Conservation (phyloP, 2,329 filamentous ascomycete species). For the Graphiopsis chlorocephala region DNA sequence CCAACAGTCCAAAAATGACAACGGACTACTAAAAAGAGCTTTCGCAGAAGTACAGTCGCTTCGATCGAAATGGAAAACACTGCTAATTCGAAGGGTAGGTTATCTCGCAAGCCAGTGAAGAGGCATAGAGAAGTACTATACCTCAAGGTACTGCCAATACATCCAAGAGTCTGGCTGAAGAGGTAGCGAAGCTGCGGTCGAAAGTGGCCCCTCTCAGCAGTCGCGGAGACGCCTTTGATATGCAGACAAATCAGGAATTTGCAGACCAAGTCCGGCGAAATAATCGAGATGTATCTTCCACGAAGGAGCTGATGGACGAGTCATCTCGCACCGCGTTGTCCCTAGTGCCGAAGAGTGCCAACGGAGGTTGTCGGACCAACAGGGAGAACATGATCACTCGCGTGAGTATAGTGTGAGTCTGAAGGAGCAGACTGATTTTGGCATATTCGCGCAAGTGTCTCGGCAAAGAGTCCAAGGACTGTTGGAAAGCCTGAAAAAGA, state of each 20-base stretch:
- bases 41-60: not conserved
- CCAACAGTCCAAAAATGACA: not conserved
- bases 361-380: not conserved
- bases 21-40: not conserved
- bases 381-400: not conserved
- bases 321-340: not conserved
- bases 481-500: not conserved
- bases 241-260: not conserved
- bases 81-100: not conserved
- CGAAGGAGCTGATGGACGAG: not conserved
- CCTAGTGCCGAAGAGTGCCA: not conserved
- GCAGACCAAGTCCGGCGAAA: not conserved
- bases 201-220: no score
- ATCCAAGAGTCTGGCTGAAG: not conserved
- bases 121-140: not conserved
- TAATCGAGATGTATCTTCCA: not conserved
- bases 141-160: not conserved
- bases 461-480: not conserved
- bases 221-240: no score
- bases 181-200: not conserved
- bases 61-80: not conserved
- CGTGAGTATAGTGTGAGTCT: not conserved
- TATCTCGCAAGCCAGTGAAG: not conserved
- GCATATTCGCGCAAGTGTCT: not conserved
- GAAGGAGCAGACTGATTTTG: not conserved